Conservation (phyloP, 2,329 filamentous ascomycete species). For the Alternaria sp. region DNA sequence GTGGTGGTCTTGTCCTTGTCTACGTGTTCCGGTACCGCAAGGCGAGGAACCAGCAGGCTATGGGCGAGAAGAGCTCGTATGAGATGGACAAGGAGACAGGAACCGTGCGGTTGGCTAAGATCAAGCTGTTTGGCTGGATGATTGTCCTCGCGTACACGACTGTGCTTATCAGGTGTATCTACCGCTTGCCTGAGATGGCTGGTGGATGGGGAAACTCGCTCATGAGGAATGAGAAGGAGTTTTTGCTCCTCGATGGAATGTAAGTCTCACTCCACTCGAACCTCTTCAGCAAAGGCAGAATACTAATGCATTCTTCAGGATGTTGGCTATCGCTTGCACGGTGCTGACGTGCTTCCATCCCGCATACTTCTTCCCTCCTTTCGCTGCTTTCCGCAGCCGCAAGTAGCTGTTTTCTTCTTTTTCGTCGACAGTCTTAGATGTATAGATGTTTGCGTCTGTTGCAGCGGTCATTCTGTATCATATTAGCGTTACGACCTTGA, state of each 20-base stretch:
- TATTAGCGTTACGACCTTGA: background rate
- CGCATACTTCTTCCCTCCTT: constrained; percentile 37
- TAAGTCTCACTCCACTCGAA: too few relatives aligned
- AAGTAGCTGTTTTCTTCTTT: constrained; percentile 4
- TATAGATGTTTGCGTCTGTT: background rate
- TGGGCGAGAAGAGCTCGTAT: constrained; percentile 33
- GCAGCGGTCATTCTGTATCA: background rate
- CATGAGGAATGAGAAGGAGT: constrained; percentile 54
- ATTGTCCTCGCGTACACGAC: constrained; percentile 49
- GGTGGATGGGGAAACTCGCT: constrained; percentile 52
- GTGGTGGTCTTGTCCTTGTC: constrained; percentile 47
- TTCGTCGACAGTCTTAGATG: background rate
- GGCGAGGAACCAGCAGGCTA: constrained; percentile 8
- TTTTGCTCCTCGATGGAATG: constrained; percentile 57
- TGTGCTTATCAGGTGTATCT: constrained; percentile 56
- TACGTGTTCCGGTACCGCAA: constrained; percentile 40
- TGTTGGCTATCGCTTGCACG: constrained; percentile 36
- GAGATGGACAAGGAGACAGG: constrained; percentile 30
- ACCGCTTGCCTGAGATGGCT: constrained; percentile 55
- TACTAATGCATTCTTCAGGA: constrained; percentile 22
- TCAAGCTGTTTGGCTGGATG: constrained; percentile 29
- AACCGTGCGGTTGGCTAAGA: constrained; percentile 17
- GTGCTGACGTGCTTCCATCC: constrained; percentile 34
- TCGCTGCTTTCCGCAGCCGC: constrained; percentile 28
- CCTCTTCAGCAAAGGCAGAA: too few relatives aligned